Percentiles rank a stretch among this genome's conserved stretches.
These are phyloP conservation scores for Lactarius tabidus DNA, from an alignment of 768 basidiomycete species.

Conservation along the genomic window DNA sequence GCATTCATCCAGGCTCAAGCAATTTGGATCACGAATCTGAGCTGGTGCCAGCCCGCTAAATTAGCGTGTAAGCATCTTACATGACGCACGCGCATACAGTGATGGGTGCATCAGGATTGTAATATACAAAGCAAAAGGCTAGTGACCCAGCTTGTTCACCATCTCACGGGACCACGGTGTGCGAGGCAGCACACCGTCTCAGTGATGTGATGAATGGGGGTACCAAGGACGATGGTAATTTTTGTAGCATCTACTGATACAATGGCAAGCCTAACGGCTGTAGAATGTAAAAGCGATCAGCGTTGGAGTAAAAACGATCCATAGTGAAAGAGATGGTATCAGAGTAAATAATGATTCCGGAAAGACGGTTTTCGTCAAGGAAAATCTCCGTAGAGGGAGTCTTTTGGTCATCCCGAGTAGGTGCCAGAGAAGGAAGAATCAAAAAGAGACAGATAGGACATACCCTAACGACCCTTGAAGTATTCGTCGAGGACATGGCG, in stretches of 20 bases:
- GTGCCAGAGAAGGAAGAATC: neutral
- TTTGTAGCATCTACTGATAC: constrained; percentile 21
- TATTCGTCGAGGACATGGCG: constrained; percentile 91
- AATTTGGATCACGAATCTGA: neutral
- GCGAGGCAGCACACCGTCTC: neutral
- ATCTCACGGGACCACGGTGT: neutral
- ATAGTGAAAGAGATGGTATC: constrained; percentile 35
- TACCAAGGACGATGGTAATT: neutral
- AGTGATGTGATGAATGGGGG: neutral
- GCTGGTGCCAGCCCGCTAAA: neutral
- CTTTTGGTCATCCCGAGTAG: constrained; percentile 71
- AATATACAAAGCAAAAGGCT: neutral
- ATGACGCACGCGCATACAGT: neutral
- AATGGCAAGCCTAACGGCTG: constrained; percentile 6
- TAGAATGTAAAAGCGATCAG: constrained; percentile 8
- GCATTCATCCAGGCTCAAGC: neutral
- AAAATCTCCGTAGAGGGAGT: constrained; percentile 88
- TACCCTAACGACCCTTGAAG: constrained; percentile 87
- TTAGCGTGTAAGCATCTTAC: neutral
- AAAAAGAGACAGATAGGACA: constrained; percentile 28
- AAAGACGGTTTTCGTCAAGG: constrained; percentile 73
- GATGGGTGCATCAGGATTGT: neutral
- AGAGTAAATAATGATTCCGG: constrained; percentile 89
- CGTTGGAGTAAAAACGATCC: neutral
- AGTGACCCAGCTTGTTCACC: neutral